Evolutionary conservation across 106 monocot species (phyloP), one percentile per base, ranked within the genome.

Genomic region (Gastrodia elata): DNA sequence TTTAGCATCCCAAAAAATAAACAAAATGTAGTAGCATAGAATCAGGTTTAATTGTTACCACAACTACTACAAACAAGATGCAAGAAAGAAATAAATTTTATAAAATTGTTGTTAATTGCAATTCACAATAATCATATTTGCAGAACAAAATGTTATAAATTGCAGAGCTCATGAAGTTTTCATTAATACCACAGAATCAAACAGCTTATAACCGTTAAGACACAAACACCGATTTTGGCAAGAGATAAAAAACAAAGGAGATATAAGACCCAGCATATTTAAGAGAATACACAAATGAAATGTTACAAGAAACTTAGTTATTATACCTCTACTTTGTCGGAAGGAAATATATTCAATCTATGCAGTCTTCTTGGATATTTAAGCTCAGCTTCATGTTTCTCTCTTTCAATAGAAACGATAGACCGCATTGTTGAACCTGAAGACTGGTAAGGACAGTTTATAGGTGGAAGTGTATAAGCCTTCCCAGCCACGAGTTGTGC

Each of bases 401-500:
- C 84, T 58, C 81, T 88, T 57, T 77, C 92, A 84, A 39, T 65
- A 65, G 71, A 43, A 18, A 82, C 61, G 52, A 77, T 40, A 77
- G 87, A 83, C 39, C 37, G 64, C 68, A 81, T 78, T 44, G 75
- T 34, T 39, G 75, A 72, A n/a, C 52, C 38, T 49, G 65, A 40
- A 58, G 85, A 86, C 72, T 82, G 84, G 38, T 75, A 74, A 37
- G 92, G 86, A 48, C 90, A 92, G 76, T 65, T 77, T 37, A 93
- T 80, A 74, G 88, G 86, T 74, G 84, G 76, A 79, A 97, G 78
- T 77, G 56, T 65, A 75, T 90, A 86, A 74, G 87, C 70, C 33
- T 84, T 77, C 43, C 96, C 96, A 82, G 80, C 86, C 7, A 97
- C 90, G 71, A 97, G 77, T 74, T 97, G 96, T 71, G 90, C 88